Base-by-base conservation (phyloP, 495 filamentous ascomycete genomes). In the Xylaria scruposa region DNA sequence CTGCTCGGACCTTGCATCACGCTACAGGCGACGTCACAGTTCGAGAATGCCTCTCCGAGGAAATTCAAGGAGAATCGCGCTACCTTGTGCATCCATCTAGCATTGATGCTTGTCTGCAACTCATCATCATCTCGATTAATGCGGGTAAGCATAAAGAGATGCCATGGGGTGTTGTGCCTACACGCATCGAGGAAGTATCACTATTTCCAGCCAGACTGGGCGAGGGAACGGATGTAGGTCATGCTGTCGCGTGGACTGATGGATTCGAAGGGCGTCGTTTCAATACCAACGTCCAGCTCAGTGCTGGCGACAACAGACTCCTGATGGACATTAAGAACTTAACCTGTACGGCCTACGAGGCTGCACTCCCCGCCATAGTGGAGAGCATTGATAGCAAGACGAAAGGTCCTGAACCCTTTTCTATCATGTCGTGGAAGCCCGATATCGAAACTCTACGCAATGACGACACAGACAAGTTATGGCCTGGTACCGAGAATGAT, bases 21-120 rank as follows among this genome's bases (percentile, higher is more conserved):
- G 73, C 73, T 24, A 42, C 73, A 4, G 73, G 66, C 6, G 70
- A 72, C 12, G 70, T 75, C 33, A 67, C 40, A 7, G 53, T 75
- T 51, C 53, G 70, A n/a, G 60, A 72, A 38, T 46, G 49, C 26
- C 62, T 29, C 29, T 49, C 73, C 8, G 70, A 58, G 12, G 49
- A 47, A 5, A 75, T 75, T 70, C 46, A 56, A 6, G 67, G 67
- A 10, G 73, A 75, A 54, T 75, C 73, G 10, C 78, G 74, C 13
- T 81, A 81, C 67, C 58, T 85, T 1, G 69, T 87, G 3, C 85
- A 88, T 62, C 85, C 85, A 4, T 76, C 81, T 0, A 82, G 80
- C 12, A 75, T 84, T 0, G 82, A 83, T 64, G 70, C 75, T 21
- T 72, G 78, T 38, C 64, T 83, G 12, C 76, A 77, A 12, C 67